phyloP scores from a whole-genome alignment of 257 asterid genomes.

The Petrea volubilis region DNA sequence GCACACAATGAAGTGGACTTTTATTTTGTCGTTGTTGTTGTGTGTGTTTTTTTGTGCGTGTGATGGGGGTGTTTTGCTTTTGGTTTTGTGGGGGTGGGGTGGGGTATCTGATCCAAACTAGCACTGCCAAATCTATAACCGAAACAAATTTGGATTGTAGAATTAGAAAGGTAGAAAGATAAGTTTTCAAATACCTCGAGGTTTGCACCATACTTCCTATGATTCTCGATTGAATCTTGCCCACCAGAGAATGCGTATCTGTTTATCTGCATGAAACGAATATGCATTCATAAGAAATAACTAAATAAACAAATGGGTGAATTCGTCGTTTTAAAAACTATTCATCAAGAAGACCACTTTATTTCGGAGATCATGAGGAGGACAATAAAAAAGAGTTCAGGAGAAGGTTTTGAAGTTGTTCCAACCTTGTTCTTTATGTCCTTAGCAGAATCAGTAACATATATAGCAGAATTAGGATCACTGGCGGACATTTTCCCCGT shows the following conservation, averaged over 20 bases:
- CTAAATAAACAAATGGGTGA: not conserved
- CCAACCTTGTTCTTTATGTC: constrained; percentile 85
- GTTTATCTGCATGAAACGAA: constrained; percentile 55
- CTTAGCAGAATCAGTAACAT: constrained; percentile 83
- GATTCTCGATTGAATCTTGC: constrained; percentile 87
- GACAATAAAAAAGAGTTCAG: not conserved
- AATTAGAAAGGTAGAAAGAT: not conserved
- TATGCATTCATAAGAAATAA: constrained; percentile 1
- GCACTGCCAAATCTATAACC: not conserved
- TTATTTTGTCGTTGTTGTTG: too few relatives aligned
- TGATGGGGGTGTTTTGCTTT: too few relatives aligned
- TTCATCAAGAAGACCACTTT: not conserved
- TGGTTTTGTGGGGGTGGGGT: too few relatives aligned
- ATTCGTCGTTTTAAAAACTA: not conserved
- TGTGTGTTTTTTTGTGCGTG: too few relatives aligned
- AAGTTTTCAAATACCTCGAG: constrained; percentile 63
- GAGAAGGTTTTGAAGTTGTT: constrained; percentile 1
- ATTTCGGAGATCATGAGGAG: not conserved
- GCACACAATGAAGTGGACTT: not conserved
- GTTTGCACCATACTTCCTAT: constrained; percentile 86
- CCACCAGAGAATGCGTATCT: constrained; percentile 95
- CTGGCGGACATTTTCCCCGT: constrained; percentile 94
- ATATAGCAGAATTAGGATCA: constrained; percentile 91
- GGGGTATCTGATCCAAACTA: not conserved
- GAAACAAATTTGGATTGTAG: not conserved